phyloP scores from a whole-genome alignment of 306 rosid genomes.

The Lablab purpureus region DNA sequence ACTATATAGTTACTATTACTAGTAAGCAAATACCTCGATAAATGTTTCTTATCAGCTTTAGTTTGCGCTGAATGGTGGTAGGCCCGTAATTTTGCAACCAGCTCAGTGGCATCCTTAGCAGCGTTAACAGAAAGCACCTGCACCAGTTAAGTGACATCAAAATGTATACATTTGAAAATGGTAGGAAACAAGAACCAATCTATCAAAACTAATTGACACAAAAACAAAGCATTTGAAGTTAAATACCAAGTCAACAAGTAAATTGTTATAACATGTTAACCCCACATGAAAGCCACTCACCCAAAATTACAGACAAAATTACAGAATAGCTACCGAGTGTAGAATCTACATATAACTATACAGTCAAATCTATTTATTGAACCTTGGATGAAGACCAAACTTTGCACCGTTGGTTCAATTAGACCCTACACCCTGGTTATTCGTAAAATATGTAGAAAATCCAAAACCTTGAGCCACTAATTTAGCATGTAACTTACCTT shows the following conservation, averaged over 20 bases:
- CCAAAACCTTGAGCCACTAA: not conserved
- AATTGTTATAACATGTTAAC: not conserved
- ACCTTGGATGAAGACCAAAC: conserved; percentile 25
- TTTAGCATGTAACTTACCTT: conserved; percentile 56
- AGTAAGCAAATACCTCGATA: conserved; percentile 69
- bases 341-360: conserved; percentile 8
- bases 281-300: not conserved
- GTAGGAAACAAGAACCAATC: not conserved
- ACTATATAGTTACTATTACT: not conserved
- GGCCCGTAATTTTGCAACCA: conserved; percentile 89
- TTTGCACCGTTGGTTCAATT: conserved; percentile 32
- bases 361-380: not conserved
- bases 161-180: conserved; percentile 2
- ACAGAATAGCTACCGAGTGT: not conserved
- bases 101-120: conserved; percentile 96
- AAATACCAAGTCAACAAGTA: not conserved
- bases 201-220: not conserved
- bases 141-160: conserved; percentile 40
- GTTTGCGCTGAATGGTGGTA: conserved; percentile 91
- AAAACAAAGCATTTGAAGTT: not conserved
- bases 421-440: not conserved
- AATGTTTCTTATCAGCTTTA: conserved; percentile 86
- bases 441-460: not conserved
- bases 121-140: conserved; percentile 98
- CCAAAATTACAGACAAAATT: not conserved